Evolutionary conservation across 2,329 filamentous ascomycete species (phyloP).

Genomic region (Ophiosphaerella korrae): DNA sequence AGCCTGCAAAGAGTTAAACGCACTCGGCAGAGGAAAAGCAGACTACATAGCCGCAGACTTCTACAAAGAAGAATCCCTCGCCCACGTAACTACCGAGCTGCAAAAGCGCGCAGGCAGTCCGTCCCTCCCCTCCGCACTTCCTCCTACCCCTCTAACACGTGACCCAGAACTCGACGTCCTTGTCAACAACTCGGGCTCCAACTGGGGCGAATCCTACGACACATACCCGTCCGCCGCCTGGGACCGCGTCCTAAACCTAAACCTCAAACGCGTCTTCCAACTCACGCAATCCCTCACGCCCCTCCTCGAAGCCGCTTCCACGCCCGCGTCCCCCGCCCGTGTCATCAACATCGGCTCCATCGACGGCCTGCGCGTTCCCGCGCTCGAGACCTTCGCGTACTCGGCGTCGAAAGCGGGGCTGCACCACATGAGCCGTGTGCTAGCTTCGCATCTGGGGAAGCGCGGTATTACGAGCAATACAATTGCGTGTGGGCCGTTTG

Average conservation of each 20-base stretch:
- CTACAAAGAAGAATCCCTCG: slow-evolving; percentile 64
- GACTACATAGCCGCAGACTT: slow-evolving; percentile 67
- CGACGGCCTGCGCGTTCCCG: slow-evolving; percentile 65
- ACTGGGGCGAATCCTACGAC: slow-evolving; percentile 67
- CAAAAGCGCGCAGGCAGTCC: slow-evolving; percentile 55
- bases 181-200: slow-evolving; percentile 69
- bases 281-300: slow-evolving; percentile 67
- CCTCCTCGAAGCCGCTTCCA: slow-evolving; percentile 60
- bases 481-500: slow-evolving; percentile 73
- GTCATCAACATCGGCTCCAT: slow-evolving; percentile 70
- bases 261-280: slow-evolving; percentile 70
- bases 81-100: slow-evolving; percentile 63
- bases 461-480: slow-evolving; percentile 69
- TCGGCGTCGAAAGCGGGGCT: slow-evolving; percentile 67
- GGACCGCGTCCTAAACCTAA: slow-evolving; percentile 63
- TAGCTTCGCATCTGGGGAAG: slow-evolving; percentile 66
- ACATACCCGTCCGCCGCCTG: slow-evolving; percentile 59
- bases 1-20: slow-evolving; percentile 62
- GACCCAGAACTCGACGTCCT: slow-evolving; percentile 61
- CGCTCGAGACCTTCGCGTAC: slow-evolving; percentile 65
- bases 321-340: slow-evolving; percentile 56
- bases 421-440: slow-evolving; percentile 67
- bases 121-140: slow-evolving; percentile 7
- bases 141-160: not conserved
- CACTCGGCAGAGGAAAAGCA: slow-evolving; percentile 62